These are phyloP conservation scores for Puccinia novopanici DNA, from an alignment of 1,284 basidiomycete genomes.

Conservation along the genomic window DNA sequence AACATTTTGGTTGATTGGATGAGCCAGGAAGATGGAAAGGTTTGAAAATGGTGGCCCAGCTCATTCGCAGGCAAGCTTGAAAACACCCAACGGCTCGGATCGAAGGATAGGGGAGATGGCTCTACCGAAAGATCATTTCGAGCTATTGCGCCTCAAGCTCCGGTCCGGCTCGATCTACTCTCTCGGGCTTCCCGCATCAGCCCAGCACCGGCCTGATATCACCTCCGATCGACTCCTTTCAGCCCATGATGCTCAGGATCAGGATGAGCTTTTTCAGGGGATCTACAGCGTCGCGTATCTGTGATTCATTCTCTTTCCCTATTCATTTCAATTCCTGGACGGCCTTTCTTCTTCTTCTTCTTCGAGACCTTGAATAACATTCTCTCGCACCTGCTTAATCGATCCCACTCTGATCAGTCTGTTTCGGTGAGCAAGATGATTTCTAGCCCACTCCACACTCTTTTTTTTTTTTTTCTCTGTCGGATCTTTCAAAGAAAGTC, in stretches of 20 bases:
- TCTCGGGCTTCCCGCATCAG: neutral
- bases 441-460: neutral
- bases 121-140: slow-evolving; percentile 21
- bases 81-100: neutral
- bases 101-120: slow-evolving; percentile 27
- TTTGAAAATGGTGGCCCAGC: slow-evolving; percentile 9
- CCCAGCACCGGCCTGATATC: neutral
- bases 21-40: neutral
- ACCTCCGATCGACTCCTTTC: neutral
- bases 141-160: slow-evolving; percentile 3
- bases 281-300: slow-evolving; percentile 22
- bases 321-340: neutral
- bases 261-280: slow-evolving; percentile 23
- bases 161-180: neutral
- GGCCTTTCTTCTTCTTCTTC: neutral
- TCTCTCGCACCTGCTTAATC: neutral
- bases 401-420: neutral
- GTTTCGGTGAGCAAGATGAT: neutral
- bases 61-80: neutral
- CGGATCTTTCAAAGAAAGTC: slow-evolving; percentile 40
- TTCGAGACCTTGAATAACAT: neutral
- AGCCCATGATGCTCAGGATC: neutral
- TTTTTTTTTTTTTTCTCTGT: neutral
- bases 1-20: neutral
- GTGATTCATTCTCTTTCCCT: neutral